A percentile compares a stretch with the other conserved stretches of the same genome.
Conservation (phyloP, 768 basidiomycete genomes). For the Pulveroboletus sp. region DNA sequence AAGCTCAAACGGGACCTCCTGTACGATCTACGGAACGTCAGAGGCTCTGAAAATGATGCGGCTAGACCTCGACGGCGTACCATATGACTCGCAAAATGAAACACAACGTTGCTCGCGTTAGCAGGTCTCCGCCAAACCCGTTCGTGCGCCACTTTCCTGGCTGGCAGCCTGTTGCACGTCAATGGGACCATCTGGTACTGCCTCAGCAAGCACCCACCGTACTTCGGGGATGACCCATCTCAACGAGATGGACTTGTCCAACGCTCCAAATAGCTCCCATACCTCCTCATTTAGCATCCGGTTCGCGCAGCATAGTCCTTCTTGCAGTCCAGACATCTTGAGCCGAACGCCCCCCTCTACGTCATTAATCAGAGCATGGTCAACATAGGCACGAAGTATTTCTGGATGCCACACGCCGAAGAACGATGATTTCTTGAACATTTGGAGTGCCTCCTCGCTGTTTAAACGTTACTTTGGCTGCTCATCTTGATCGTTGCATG, state of each 20-base stretch:
- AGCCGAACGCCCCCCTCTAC: constrained; percentile 44
- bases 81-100: constrained; percentile 27
- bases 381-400: constrained; percentile 56
- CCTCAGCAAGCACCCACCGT: too few relatives aligned
- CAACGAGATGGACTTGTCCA: constrained; percentile 27
- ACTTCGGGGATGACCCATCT: constrained; percentile 28
- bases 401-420: constrained; percentile 68
- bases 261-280: constrained; percentile 26
- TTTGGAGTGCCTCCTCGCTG: constrained; percentile 57
- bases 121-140: constrained; percentile 31
- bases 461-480: neutral
- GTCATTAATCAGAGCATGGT: constrained; percentile 45
- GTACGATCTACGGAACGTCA: constrained; percentile 22
- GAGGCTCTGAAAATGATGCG: neutral
- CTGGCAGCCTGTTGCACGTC: constrained; percentile 15
- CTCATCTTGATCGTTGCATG: too few relatives aligned
- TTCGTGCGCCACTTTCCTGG: constrained; percentile 9
- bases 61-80: constrained; percentile 17
- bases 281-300: constrained; percentile 19
- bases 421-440: constrained; percentile 55
- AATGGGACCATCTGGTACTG: too few relatives aligned
- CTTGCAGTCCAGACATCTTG: constrained; percentile 64
- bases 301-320: constrained; percentile 60
- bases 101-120: constrained; percentile 28
- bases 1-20: constrained; percentile 29